phyloP scores from a whole-genome alignment of 345 rosid species.

The Isatis tinctoria region DNA sequence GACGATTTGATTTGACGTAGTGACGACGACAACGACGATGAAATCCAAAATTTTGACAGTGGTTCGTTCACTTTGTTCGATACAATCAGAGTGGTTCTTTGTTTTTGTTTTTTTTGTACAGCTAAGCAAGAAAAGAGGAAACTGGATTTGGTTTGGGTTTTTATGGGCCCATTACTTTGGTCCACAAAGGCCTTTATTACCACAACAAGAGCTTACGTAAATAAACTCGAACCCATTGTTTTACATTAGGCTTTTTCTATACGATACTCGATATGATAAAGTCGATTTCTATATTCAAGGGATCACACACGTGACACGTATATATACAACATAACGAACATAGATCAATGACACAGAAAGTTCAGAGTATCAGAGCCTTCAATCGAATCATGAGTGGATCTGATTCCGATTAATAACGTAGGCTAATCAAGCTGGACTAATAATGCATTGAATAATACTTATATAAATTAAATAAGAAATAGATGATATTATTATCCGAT shows the following conservation, averaged over 20 bases:
- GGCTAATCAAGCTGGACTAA: not conserved
- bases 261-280: too few species aligned
- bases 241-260: too few species aligned
- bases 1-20: not conserved
- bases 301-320: too few species aligned
- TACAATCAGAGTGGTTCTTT: conserved; percentile 12
- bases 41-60: conserved; percentile 5
- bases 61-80: conserved; percentile 16
- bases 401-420: not conserved
- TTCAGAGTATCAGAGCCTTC: too few species aligned
- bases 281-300: too few species aligned
- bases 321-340: too few species aligned
- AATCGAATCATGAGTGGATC: too few species aligned
- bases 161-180: not conserved
- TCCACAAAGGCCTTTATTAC: not conserved
- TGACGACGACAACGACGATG: conserved; percentile 16
- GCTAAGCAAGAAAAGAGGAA: not conserved
- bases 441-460: not conserved
- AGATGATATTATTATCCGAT: not conserved
- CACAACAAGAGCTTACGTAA: not conserved
- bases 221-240: not conserved
- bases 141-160: not conserved
- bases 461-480: conserved; percentile 2
- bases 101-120: not conserved
- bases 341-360: too few species aligned